phyloP scores from a whole-genome alignment of 768 basidiomycete species.

The Crepidotus variabilis region DNA sequence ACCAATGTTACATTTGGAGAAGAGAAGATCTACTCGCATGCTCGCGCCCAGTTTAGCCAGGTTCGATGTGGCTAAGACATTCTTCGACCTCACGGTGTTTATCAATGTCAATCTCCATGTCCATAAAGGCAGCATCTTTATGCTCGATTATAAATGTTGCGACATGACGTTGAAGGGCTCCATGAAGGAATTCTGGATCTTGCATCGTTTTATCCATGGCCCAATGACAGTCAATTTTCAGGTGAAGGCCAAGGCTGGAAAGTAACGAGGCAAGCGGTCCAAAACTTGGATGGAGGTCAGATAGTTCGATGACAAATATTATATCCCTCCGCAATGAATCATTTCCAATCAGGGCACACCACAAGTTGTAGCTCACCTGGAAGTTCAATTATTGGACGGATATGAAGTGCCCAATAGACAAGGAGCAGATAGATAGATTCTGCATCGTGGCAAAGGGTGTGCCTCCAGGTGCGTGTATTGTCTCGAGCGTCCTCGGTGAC shows the following conservation, averaged over 20 bases:
- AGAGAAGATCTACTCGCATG: too few relatives aligned
- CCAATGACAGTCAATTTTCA: neutral
- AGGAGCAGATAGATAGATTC: conserved; percentile 5
- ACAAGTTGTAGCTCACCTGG: neutral
- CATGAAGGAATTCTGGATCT: neutral
- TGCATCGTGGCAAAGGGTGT: conserved; percentile 1
- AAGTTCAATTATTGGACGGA: neutral
- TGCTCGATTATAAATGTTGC: neutral
- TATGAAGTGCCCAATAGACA: neutral
- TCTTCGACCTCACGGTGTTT: neutral
- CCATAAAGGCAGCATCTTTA: neutral
- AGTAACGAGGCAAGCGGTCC: neutral
- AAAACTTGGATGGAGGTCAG: neutral
- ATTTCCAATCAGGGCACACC: too few relatives aligned
- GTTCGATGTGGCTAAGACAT: too few relatives aligned
- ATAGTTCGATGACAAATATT: neutral
- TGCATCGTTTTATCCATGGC: neutral
- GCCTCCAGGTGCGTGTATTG: neutral
- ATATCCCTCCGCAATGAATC: neutral
- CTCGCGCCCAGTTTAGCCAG: too few relatives aligned
- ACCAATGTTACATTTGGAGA: too few relatives aligned
- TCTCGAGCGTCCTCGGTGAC: neutral
- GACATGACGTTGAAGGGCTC: neutral
- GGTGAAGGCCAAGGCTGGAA: neutral
- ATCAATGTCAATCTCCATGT: conserved; percentile 29